A percentile compares a stretch with the other conserved stretches of the same genome.
Conservation (phyloP, 108 stramenopile species). For the Skeletonema menzelii region DNA sequence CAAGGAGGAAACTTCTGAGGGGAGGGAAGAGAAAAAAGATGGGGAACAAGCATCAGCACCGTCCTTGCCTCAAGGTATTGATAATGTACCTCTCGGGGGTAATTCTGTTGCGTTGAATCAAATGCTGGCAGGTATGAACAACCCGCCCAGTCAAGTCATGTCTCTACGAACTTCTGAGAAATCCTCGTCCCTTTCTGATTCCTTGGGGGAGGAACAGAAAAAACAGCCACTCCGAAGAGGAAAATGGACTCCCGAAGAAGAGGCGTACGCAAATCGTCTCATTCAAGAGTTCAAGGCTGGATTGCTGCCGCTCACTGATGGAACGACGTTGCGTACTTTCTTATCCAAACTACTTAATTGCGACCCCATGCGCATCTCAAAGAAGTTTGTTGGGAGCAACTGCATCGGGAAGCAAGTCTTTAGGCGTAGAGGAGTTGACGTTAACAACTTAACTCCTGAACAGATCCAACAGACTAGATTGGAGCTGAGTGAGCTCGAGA, state of each 20-base stretch:
- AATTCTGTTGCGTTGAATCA: background rate
- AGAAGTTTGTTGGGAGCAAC: constrained; percentile 96
- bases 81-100: background rate
- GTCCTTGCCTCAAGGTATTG: background rate
- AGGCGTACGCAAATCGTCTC: constrained; percentile 90
- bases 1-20: background rate
- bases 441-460: constrained; percentile 86
- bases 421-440: constrained; percentile 82
- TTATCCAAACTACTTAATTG: constrained; percentile 94
- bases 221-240: constrained; percentile 61
- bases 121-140: constrained; percentile 12
- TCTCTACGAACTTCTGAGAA: constrained; percentile 2
- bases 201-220: background rate
- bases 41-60: background rate
- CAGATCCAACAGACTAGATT: constrained; percentile 82
- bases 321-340: constrained; percentile 95
- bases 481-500: constrained; percentile 88
- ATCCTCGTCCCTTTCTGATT: background rate
- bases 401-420: constrained; percentile 98
- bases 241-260: constrained; percentile 97
- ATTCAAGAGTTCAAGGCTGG: constrained; percentile 96
- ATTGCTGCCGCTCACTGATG: constrained; percentile 89
- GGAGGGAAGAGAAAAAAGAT: background rate
- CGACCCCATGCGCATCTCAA: constrained; percentile 99
- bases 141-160: constrained; percentile 7